Evolutionary conservation across 148 eudicot species (phyloP).

Genomic region (Vaccinium myrtillus): DNA sequence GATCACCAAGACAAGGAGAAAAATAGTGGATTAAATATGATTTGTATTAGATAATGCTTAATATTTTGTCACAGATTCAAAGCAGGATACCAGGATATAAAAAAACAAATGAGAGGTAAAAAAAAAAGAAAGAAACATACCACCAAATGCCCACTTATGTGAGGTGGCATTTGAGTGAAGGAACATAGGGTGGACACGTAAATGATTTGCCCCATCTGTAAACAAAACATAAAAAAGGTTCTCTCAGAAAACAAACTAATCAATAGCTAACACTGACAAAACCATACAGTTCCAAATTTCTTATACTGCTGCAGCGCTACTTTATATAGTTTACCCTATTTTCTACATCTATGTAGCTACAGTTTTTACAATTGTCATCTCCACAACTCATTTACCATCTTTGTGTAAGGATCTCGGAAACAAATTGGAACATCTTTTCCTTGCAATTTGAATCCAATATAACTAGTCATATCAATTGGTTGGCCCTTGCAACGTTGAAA

Average conservation of each 20-base stretch:
- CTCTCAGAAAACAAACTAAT: neutral
- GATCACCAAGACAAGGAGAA: conserved; percentile 6
- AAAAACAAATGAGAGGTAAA: no score
- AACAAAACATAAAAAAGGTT: neutral
- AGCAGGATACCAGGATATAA: no score
- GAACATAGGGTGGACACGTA: conserved; percentile 82
- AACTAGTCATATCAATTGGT: neutral
- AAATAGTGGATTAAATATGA: neutral
- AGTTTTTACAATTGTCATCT: neutral
- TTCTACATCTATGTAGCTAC: conserved; percentile 8
- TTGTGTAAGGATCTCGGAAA: neutral
- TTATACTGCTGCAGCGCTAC: neutral
- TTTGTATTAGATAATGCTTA: neutral
- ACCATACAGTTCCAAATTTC: neutral
- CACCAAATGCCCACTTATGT: conserved; percentile 98
- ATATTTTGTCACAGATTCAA: neutral
- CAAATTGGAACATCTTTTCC: conserved; percentile 5
- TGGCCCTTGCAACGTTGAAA: neutral
- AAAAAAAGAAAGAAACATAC: conserved; percentile 25
- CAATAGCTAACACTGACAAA: neutral
- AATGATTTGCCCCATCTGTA: conserved; percentile 54
- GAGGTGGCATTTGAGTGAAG: conserved; percentile 97
- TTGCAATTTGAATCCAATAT: neutral
- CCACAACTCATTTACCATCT: neutral
- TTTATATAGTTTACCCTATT: neutral